Evolutionary conservation across 108 stramenopile genomes (phyloP).

Genomic region (Conticribra weissflogii): DNA sequence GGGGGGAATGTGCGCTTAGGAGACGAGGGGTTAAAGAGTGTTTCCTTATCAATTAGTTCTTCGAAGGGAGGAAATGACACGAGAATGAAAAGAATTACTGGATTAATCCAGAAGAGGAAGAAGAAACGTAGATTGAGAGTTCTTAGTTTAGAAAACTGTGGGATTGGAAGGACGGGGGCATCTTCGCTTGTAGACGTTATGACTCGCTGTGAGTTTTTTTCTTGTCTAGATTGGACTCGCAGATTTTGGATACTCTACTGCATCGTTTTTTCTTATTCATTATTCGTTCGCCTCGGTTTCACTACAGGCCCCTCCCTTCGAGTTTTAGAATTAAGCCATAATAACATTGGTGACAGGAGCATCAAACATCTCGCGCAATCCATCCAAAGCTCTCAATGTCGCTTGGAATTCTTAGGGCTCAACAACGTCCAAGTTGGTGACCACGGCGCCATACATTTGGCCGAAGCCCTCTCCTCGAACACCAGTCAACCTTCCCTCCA

Average conservation of each 20-base stretch:
- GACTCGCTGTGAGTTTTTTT: neutral
- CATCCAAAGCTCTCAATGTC: slow-evolving; percentile 25
- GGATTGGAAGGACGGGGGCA: neutral
- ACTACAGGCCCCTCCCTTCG: slow-evolving; percentile 12
- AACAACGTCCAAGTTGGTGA: slow-evolving; percentile 48
- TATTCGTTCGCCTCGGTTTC: neutral
- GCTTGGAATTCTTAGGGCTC: slow-evolving; percentile 48
- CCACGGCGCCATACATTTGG: slow-evolving; percentile 39
- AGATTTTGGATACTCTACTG: neutral
- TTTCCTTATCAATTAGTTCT: neutral
- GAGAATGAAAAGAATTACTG: too few relatives aligned
- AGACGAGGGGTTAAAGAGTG: slow-evolving; percentile 15
- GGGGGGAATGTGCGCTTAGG: slow-evolving; percentile 27
- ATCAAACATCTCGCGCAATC: slow-evolving; percentile 45
- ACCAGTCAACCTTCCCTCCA: slow-evolving; percentile 12
- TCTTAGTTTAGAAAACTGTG: slow-evolving; percentile 18
- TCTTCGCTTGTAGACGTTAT: slow-evolving; percentile 12
- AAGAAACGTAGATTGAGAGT: neutral
- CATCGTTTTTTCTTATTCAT: neutral
- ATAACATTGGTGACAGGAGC: slow-evolving; percentile 50
- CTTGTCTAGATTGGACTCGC: too few relatives aligned
- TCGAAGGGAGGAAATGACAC: neutral
- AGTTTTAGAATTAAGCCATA: slow-evolving; percentile 51
- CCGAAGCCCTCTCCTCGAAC: slow-evolving; percentile 4
- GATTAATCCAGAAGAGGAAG: neutral